Evolutionary conservation across 257 asterid species (phyloP), one percentile per base, ranked within the genome.

Genomic region (Dorcoceras hygrometricum): DNA sequence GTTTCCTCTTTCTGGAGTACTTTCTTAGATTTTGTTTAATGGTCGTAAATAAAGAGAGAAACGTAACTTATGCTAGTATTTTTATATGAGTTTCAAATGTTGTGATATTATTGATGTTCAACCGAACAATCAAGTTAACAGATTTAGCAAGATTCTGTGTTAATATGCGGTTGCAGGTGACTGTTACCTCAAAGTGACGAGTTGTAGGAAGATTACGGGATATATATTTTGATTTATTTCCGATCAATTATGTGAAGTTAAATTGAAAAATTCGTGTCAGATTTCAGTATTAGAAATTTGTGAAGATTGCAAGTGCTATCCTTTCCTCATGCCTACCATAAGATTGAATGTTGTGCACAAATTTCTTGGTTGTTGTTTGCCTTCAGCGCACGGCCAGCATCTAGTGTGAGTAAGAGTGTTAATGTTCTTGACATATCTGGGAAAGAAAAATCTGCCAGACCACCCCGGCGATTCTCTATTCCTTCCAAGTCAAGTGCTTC

Each of bases 401-500:
- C 96, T 18, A 76, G 69, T 69, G 95, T 90, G 62, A 85, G 96
- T 43, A 88, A 83, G 86, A 90, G 97, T 73, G 85, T 88, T 54
- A 32, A 84, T 62, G 83, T 82, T 78, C 90, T 93, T 73, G 94
- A 90, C 76, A 74, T 88, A 64, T 88, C 96, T 22, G 77, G 83
- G 36, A 90, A 90, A 77, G 96, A 89, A 70, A 93, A 82, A 70
- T 69, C 94, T 59, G 83, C 84, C 57, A 90, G 86, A 78, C 97
- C 99, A 25, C 96, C 97, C 8, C 83, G 97, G 73, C 79, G 99
- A 62, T 80, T 88, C 76, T 93, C 99, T 26, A 84, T 84, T 70
- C 94, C 96, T 54, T 29, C 86, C 36, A 93, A 93, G 81, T 68
- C 96, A 25, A 77, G 77, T 73, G 76, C 79, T 12, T 82, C 75